These are phyloP conservation scores for Limnomonas spitsbergensis DNA, from an alignment of 139 green algal species.

Conservation along the genomic window DNA sequence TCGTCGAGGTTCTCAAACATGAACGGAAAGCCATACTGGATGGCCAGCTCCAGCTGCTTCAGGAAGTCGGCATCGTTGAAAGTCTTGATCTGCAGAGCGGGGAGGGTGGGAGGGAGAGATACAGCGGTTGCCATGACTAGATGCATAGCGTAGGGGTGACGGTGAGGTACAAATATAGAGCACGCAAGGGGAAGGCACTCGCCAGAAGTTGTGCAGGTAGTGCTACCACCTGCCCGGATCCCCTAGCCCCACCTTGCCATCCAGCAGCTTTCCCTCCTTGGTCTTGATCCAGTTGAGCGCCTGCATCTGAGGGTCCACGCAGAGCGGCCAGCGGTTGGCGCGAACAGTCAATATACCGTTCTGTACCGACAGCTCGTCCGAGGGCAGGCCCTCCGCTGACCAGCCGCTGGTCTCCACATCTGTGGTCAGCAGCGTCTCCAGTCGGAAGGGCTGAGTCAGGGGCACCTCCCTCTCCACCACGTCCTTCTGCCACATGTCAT, in stretches of 20 bases:
- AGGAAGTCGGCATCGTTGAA: conserved; percentile 88
- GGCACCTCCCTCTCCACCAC: conserved; percentile 55
- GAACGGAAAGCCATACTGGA: conserved; percentile 88
- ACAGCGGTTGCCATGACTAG: too few relatives aligned
- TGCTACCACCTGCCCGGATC: too few relatives aligned
- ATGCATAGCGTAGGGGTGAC: too few relatives aligned
- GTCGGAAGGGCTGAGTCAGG: conserved; percentile 64
- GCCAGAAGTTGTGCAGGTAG: too few relatives aligned
- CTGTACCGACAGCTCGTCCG: conserved; percentile 79
- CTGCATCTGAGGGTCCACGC: conserved; percentile 83
- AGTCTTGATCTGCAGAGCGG: conserved; percentile 64
- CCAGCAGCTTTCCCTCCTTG: conserved; percentile 75
- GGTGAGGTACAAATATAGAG: too few relatives aligned
- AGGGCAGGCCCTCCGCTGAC: conserved; percentile 70
- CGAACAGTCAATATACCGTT: conserved; percentile 82
- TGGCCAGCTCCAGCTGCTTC: conserved; percentile 88
- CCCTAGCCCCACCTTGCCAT: conserved; percentile 47
- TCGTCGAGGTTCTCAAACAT: conserved; percentile 88
- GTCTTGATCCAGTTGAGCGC: conserved; percentile 86
- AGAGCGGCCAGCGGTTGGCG: conserved; percentile 74
- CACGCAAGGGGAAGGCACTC: too few relatives aligned
- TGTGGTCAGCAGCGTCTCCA: conserved; percentile 71
- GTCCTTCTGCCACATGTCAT: conserved; percentile 73
- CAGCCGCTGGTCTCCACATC: conserved; percentile 74
- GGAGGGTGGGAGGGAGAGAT: not conserved